Evolutionary conservation across 1,284 basidiomycete species (phyloP).

Genomic region (Tylopilus sp.): DNA sequence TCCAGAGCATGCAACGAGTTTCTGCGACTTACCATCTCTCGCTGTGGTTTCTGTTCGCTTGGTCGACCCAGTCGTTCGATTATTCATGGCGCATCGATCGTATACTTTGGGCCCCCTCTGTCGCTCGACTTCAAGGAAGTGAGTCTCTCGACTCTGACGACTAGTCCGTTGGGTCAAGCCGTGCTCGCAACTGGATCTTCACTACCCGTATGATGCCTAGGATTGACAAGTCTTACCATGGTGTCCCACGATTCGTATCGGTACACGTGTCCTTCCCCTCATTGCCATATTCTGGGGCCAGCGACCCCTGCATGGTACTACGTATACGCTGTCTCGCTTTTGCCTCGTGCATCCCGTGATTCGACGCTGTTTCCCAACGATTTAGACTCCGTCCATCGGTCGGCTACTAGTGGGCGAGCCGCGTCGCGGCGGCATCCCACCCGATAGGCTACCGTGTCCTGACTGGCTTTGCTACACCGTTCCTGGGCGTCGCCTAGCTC

Average conservation of each 20-base stretch:
- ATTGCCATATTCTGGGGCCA: not conserved
- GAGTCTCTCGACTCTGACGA: not conserved
- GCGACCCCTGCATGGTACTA: not conserved
- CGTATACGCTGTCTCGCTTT: not conserved
- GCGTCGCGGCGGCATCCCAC: not conserved
- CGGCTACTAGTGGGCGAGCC: not conserved
- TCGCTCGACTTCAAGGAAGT: not conserved
- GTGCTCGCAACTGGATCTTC: not conserved
- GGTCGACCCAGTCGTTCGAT: not conserved
- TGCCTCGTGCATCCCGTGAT: not conserved
- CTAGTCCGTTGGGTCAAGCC: not conserved
- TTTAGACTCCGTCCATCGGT: constrained; percentile 20
- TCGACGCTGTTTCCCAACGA: not conserved
- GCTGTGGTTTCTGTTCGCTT: not conserved
- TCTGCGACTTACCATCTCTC: not conserved
- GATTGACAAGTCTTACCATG: not conserved
- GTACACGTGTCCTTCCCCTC: not conserved
- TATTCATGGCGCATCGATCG: not conserved
- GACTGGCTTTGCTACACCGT: not conserved
- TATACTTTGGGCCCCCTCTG: not conserved
- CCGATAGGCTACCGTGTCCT: constrained; percentile 5
- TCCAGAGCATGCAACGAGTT: not conserved
- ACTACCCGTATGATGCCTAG: not conserved
- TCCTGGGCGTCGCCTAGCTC: not conserved
- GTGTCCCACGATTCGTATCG: not conserved